A percentile compares a stretch with the other conserved stretches of the same genome.
Conservation (phyloP, 257 asterid genomes). For the Paulownia fortunei region DNA sequence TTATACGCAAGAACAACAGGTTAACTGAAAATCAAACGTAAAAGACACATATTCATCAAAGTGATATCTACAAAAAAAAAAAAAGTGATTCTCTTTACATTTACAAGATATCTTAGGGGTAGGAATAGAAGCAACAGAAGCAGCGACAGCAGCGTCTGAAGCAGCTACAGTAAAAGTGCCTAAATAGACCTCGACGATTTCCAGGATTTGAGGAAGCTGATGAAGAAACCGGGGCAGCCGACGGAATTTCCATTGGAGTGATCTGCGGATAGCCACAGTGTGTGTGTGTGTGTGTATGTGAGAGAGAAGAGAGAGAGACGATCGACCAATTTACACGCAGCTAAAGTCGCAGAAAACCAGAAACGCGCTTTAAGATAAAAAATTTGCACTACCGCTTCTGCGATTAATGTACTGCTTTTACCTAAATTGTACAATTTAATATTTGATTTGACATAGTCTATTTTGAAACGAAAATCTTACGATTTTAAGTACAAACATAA, state of each 20-base stretch:
- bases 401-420: no score
- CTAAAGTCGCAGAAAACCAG: background rate
- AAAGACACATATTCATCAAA: background rate
- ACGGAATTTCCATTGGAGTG: constrained; percentile 36
- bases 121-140: constrained; percentile 61
- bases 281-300: background rate
- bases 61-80: background rate
- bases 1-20: background rate
- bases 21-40: background rate
- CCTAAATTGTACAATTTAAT: no score
- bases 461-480: no score
- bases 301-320: background rate
- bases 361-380: no score
- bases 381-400: no score
- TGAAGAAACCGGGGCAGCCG: constrained; percentile 29
- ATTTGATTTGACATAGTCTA: no score
- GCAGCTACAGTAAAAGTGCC: constrained; percentile 51
- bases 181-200: constrained; percentile 38
- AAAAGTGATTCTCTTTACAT: constrained; percentile 8
- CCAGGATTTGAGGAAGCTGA: constrained; percentile 35
- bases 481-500: no score
- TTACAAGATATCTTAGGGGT: constrained; percentile 31
- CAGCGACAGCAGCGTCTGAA: constrained; percentile 67
- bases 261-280: constrained; percentile 6
- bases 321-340: background rate